Evolutionary conservation across 345 rosid genomes (phyloP), one percentile per base, ranked within the genome.

Genomic region (Ceriops decandra): DNA sequence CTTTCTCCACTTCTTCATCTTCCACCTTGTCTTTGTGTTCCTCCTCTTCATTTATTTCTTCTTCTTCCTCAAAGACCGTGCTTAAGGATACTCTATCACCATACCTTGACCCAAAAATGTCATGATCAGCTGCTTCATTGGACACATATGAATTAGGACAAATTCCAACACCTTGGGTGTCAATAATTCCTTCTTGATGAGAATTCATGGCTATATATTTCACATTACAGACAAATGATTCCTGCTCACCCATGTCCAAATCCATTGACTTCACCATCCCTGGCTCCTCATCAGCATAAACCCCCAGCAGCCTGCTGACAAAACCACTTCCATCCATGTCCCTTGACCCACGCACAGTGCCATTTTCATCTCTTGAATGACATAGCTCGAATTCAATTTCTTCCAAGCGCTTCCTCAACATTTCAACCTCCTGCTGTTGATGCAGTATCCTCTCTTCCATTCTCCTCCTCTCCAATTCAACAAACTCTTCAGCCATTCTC

Each of bases 221-320:
- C 61, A 86, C 75, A 36, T 82, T 88, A 64, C 76, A 85, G 38
- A 71, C 53, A 57, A 73, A 63, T 21, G 83, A 74, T 60, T 93
- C 97, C 52, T 84, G 76, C 67, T 89, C 97, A 63, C 95, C 85
- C 91, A 83, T 91, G 83, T 91, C 99, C 71, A 95, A 77, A 54
- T 91, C 97, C 97, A 91, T 95, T 16, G 97, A 95, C 74, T 89
- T 95, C 22, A 91, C 99, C 99, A 91, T 91, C 71, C 89, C 89
- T 20, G 85, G 90, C 53, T 85, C 96, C 58, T 90, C 97, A 75
- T 90, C 95, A 58, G 81, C 82, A 76, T 79, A 85, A 26, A 79
- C 80, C 51, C 83, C 79, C 78, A 77, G 10, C 49, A 95, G 74
- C 85, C 88, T 88, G 73, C 79, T 85, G 13, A 90, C 91, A 82